Evolutionary conservation across 192 early-diverging fungal species (phyloP).

Genomic region (Backusella mclennaniae): DNA sequence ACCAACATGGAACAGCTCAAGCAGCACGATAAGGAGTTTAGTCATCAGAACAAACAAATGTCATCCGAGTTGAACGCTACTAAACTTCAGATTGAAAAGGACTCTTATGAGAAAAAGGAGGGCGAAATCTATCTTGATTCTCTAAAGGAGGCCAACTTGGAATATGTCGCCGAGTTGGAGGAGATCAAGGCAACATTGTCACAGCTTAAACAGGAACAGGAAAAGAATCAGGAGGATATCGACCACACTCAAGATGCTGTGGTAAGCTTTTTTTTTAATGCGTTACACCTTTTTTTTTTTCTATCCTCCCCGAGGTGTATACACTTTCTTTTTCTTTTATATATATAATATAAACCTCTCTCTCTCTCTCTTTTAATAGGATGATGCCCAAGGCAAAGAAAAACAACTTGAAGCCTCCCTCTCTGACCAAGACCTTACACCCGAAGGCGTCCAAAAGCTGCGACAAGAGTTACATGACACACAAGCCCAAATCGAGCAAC

Average conservation of each 20-base stretch:
- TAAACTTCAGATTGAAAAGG: slow-evolving; percentile 83
- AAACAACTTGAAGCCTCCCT: slow-evolving; percentile 59
- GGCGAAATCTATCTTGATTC: slow-evolving; percentile 83
- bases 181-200: slow-evolving; percentile 62
- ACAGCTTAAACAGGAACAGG: slow-evolving; percentile 60
- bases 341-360: neutral
- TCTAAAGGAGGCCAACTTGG: slow-evolving; percentile 81
- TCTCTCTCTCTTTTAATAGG: neutral
- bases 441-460: slow-evolving; percentile 56
- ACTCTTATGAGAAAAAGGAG: slow-evolving; percentile 87
- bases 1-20: slow-evolving; percentile 75
- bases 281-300: neutral
- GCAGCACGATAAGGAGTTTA: slow-evolving; percentile 52
- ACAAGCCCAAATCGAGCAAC: slow-evolving; percentile 58
- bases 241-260: slow-evolving; percentile 67
- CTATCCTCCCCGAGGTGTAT: neutral
- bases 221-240: slow-evolving; percentile 74
- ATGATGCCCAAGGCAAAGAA: slow-evolving; percentile 70
- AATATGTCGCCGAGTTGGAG: slow-evolving; percentile 74
- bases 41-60: slow-evolving; percentile 73
- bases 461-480: slow-evolving; percentile 72
- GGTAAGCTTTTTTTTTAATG: neutral
- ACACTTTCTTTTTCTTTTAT: neutral
- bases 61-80: slow-evolving; percentile 67
- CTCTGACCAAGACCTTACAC: slow-evolving; percentile 35